Evolutionary conservation across 768 basidiomycete species (phyloP).

Genomic region (Lanmaoa rubissima): DNA sequence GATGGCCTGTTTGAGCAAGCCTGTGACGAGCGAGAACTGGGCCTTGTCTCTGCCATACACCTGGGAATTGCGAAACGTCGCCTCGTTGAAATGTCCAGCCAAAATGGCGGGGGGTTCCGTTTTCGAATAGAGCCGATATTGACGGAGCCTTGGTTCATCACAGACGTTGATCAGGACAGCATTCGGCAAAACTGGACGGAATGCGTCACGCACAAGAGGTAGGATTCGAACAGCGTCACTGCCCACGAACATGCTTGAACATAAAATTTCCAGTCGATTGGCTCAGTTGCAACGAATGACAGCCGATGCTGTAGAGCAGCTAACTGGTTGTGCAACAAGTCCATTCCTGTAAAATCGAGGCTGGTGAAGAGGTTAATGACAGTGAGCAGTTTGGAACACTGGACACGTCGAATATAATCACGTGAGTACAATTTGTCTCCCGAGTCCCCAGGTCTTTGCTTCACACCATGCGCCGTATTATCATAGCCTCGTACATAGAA

Average conservation of each 20-base stretch:
- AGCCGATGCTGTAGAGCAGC: conserved; percentile 56
- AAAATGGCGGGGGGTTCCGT: conserved; percentile 69
- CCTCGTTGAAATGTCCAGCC: conserved; percentile 60
- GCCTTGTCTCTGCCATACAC: conserved; percentile 91
- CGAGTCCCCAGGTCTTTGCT: too few species aligned
- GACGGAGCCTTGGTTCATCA: conserved; percentile 52
- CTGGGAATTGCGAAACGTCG: conserved; percentile 87
- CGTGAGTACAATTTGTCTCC: conserved; percentile 2
- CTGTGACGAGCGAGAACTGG: conserved; percentile 70
- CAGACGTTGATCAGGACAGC: background rate
- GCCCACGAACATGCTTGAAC: conserved; percentile 78
- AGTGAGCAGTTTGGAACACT: background rate
- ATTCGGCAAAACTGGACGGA: background rate
- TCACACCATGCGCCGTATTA: too few species aligned
- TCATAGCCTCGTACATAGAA: background rate
- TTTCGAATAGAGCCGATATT: conserved; percentile 83
- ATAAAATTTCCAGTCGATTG: conserved; percentile 78
- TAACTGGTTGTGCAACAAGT: conserved; percentile 59
- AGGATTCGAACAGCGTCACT: conserved; percentile 83
- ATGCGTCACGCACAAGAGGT: conserved; percentile 64
- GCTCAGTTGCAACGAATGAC: conserved; percentile 68
- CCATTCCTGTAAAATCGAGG: conserved; percentile 39
- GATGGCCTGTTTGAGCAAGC: conserved; percentile 68
- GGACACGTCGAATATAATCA: conserved; percentile 16
- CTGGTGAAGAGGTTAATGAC: background rate